Evolutionary conservation across 805 yeast genomes (phyloP).

Genomic region (Candida nanaspora): DNA sequence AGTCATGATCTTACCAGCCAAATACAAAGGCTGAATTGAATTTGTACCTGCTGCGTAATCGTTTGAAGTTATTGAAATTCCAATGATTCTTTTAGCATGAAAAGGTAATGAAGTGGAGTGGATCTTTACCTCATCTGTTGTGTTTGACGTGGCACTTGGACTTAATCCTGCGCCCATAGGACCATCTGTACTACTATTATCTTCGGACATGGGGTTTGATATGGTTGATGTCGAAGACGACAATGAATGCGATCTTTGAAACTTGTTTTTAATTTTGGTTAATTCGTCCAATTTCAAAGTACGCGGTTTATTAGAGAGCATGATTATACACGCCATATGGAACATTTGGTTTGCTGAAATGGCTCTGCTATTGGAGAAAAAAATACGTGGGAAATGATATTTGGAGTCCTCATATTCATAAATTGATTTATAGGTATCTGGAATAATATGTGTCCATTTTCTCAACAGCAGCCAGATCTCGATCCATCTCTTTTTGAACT

Average conservation of each 20-base stretch:
- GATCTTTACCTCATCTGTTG: neutral
- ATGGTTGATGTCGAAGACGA: neutral
- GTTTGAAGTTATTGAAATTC: conserved; percentile 24
- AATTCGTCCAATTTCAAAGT: conserved; percentile 13
- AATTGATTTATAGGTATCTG: conserved; percentile 26
- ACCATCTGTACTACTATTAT: too few relatives aligned
- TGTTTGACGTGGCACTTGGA: neutral
- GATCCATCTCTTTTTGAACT: conserved; percentile 29
- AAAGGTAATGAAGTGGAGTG: conserved; percentile 21
- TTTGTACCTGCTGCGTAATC: conserved; percentile 21
- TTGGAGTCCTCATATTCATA: conserved; percentile 20
- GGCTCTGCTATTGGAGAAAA: conserved; percentile 33
- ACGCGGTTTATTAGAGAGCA: conserved; percentile 34
- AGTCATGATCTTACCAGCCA: conserved; percentile 18
- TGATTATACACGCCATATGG: conserved; percentile 34
- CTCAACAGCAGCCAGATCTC: conserved; percentile 28
- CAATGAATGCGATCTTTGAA: neutral
- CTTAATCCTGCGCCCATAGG: too few relatives aligned
- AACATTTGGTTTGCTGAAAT: conserved; percentile 33
- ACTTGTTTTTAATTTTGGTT: neutral
- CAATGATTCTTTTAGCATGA: conserved; percentile 31
- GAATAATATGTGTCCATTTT: conserved; percentile 25
- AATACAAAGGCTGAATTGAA: conserved; percentile 20
- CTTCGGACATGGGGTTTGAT: neutral
- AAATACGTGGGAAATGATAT: conserved; percentile 30